These are phyloP conservation scores for Saccharomyces hybrid DNA, from an alignment of 1,139 yeast species.

Conservation along the genomic window DNA sequence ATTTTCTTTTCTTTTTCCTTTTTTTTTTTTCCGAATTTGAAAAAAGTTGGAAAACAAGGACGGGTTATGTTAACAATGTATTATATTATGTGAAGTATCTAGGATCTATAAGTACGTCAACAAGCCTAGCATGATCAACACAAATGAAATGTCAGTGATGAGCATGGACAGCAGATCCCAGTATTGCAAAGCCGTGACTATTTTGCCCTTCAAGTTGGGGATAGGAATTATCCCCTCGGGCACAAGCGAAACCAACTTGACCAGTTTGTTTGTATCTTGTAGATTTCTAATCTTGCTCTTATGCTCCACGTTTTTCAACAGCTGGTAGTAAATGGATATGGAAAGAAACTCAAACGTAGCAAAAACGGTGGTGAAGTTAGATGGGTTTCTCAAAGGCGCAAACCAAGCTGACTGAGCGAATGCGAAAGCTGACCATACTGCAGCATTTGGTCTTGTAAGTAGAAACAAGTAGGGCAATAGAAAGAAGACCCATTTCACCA, in stretches of 20 bases:
- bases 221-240: conserved; percentile 32
- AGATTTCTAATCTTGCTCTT: conserved; percentile 22
- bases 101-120: conserved; percentile 19
- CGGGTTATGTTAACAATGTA: conserved; percentile 7
- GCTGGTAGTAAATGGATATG: conserved; percentile 31
- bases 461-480: conserved; percentile 26
- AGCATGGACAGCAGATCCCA: conserved; percentile 36
- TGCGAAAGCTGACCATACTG: conserved; percentile 1
- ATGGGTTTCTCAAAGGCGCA: conserved; percentile 14
- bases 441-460: conserved; percentile 16
- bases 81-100: background rate
- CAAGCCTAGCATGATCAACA: conserved; percentile 35
- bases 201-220: conserved; percentile 23
- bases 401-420: background rate
- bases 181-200: conserved; percentile 31
- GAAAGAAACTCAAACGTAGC: conserved; percentile 33
- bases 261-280: conserved; percentile 25
- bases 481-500: conserved; percentile 29
- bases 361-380: conserved; percentile 35
- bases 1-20: background rate
- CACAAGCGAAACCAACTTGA: conserved; percentile 25
- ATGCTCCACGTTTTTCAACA: conserved; percentile 25
- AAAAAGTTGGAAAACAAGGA: background rate
- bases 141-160: conserved; percentile 36
- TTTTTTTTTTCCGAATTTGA: background rate